phyloP scores from a whole-genome alignment of 257 asterid genomes.

The Nicotiana knightiana region DNA sequence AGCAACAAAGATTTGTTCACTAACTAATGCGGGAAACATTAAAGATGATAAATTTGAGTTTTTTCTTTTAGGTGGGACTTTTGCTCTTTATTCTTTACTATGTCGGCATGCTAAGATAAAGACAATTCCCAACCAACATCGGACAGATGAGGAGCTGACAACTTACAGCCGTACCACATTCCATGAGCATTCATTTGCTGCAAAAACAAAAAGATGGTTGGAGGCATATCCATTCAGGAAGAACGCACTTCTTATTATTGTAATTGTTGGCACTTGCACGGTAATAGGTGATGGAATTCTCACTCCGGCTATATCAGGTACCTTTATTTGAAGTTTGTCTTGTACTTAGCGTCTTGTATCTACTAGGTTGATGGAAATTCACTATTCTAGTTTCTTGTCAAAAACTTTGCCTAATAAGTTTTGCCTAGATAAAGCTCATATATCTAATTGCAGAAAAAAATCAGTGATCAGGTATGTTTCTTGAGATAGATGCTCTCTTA shows the following conservation, averaged over 20 bases:
- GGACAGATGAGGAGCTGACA: conserved; percentile 96
- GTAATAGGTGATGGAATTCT: conserved; percentile 98
- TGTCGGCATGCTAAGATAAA: conserved; percentile 93
- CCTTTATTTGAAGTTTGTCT: neutral
- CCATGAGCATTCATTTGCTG: conserved; percentile 87
- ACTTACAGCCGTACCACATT: conserved; percentile 89
- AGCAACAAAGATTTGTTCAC: neutral
- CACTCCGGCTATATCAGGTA: conserved; percentile 98
- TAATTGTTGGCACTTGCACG: conserved; percentile 88
- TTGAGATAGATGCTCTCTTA: neutral
- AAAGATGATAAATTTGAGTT: neutral
- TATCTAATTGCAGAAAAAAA: neutral
- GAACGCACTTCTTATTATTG: conserved; percentile 72
- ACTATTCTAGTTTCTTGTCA: neutral
- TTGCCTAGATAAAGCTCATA: neutral
- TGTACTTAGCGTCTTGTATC: neutral
- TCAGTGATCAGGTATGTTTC: neutral
- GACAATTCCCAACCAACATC: conserved; percentile 92
- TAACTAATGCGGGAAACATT: neutral
- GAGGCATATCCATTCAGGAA: conserved; percentile 61
- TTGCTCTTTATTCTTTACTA: conserved; percentile 90
- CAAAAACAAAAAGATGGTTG: conserved; percentile 85
- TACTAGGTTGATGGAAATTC: neutral
- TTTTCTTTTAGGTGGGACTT: conserved; percentile 65
- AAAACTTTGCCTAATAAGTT: neutral